phyloP scores from a whole-genome alignment of 2,329 filamentous ascomycete species.

The Aureobasidium sp. region DNA sequence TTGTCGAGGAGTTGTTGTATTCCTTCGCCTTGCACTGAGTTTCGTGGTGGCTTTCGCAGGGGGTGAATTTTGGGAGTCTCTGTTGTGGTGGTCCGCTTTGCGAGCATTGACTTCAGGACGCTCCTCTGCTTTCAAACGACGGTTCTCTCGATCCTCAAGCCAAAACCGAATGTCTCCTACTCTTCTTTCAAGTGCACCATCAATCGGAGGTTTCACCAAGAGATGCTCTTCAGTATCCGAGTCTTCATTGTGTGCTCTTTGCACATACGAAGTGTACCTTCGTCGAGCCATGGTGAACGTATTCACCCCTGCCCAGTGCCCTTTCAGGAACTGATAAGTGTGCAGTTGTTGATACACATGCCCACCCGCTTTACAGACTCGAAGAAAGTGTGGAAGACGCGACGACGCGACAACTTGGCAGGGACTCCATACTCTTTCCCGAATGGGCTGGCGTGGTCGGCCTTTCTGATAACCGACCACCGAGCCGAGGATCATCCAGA shows the following conservation, averaged over 20 bases:
- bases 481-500: background rate
- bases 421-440: background rate
- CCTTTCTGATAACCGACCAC: background rate
- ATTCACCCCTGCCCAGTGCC: background rate
- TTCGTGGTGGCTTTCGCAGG: background rate
- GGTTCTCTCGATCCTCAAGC: background rate
- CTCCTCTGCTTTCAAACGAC: background rate
- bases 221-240: background rate
- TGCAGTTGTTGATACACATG: background rate
- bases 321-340: background rate
- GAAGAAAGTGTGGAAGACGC: background rate
- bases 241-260: background rate
- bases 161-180: background rate
- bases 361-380: background rate
- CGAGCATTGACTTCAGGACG: background rate
- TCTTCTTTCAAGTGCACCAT: background rate
- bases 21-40: background rate
- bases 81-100: background rate
- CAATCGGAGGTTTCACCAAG: background rate
- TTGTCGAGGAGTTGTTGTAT: background rate
- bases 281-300: background rate
- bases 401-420: slow-evolving; percentile 9
- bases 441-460: slow-evolving; percentile 3
- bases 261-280: background rate
- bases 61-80: background rate